Conservation (phyloP, 2,329 filamentous ascomycete genomes). For the Grosmannia huntii region DNA sequence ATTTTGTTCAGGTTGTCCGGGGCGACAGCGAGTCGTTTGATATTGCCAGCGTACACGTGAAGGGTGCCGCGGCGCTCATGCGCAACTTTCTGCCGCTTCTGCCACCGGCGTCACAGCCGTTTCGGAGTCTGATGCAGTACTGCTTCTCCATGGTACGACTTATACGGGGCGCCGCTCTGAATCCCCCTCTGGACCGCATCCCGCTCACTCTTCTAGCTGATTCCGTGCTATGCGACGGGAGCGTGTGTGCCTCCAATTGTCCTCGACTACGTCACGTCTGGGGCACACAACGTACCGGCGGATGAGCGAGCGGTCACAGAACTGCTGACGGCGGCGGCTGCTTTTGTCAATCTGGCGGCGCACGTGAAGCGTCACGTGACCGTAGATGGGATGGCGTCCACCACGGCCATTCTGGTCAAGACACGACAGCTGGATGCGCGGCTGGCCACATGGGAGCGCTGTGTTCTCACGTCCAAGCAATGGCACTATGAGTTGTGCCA, state of each 20-base stretch:
- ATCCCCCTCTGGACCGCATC: neutral
- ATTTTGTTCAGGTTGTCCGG: slow-evolving; percentile 26
- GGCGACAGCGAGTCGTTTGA: slow-evolving; percentile 32
- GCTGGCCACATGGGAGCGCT: slow-evolving; percentile 26
- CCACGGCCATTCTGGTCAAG: slow-evolving; percentile 23
- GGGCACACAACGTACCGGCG: slow-evolving; percentile 18
- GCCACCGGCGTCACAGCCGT: slow-evolving; percentile 26
- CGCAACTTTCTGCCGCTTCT: slow-evolving; percentile 29
- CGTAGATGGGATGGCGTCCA: slow-evolving; percentile 24
- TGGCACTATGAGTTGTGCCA: slow-evolving; percentile 25
- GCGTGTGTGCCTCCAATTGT: slow-evolving; percentile 27
- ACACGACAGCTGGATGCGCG: slow-evolving; percentile 26
- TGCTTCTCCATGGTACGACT: slow-evolving; percentile 39
- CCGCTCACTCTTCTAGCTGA: slow-evolving; percentile 20
- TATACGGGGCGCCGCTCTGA: slow-evolving; percentile 1
- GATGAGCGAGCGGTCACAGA: slow-evolving; percentile 27
- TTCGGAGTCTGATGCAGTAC: slow-evolving; percentile 40
- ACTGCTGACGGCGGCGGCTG: slow-evolving; percentile 26
- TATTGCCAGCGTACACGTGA: slow-evolving; percentile 43
- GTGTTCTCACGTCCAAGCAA: slow-evolving; percentile 14
- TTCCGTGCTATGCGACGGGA: slow-evolving; percentile 28
- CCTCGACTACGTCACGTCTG: slow-evolving; percentile 27
- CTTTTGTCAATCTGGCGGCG: slow-evolving; percentile 26
- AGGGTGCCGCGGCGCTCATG: slow-evolving; percentile 46
- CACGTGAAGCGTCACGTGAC: slow-evolving; percentile 21